These are phyloP conservation scores for Suillus sp. DNA, from an alignment of 768 basidiomycete species.

Conservation along the genomic window DNA sequence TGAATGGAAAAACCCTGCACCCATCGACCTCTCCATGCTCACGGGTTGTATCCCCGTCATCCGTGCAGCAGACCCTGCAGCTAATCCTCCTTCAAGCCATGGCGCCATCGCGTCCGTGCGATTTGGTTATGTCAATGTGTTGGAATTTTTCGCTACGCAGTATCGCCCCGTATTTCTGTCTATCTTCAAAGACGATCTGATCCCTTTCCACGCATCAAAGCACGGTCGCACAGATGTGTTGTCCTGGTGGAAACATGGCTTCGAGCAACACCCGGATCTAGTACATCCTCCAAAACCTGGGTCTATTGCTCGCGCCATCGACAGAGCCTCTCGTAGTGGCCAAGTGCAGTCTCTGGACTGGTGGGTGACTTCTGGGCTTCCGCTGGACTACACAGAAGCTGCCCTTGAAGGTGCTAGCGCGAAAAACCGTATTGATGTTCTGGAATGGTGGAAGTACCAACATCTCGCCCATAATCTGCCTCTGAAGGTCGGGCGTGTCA, in stretches of 20 bases:
- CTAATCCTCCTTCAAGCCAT: slow-evolving; percentile 65
- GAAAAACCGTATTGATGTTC: slow-evolving; percentile 72
- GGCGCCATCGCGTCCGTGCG: slow-evolving; percentile 69
- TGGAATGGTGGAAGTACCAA: slow-evolving; percentile 83
- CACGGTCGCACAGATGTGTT: slow-evolving; percentile 74
- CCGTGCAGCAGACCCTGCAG: slow-evolving; percentile 56
- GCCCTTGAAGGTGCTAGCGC: slow-evolving; percentile 80
- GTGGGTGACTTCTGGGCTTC: slow-evolving; percentile 71
- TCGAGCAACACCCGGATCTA: slow-evolving; percentile 61
- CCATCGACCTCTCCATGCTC: slow-evolving; percentile 73
- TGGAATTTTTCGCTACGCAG: slow-evolving; percentile 70
- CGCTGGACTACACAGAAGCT: slow-evolving; percentile 76
- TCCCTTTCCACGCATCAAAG: slow-evolving; percentile 77
- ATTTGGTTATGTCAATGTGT: slow-evolving; percentile 75
- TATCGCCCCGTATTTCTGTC: slow-evolving; percentile 65
- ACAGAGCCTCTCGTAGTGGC: slow-evolving; percentile 78
- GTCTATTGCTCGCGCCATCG: slow-evolving; percentile 69
- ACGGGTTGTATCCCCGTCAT: slow-evolving; percentile 61
- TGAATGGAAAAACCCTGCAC: slow-evolving; percentile 72
- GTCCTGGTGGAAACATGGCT: slow-evolving; percentile 78
- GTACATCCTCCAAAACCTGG: slow-evolving; percentile 54
- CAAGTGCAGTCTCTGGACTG: slow-evolving; percentile 76
- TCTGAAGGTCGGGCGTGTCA: slow-evolving; percentile 80
- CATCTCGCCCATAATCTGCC: slow-evolving; percentile 49
- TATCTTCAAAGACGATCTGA: slow-evolving; percentile 64